Evolutionary conservation across 371 early-diverging fungal species (phyloP).

Genomic region (Mycotypha africana): DNA sequence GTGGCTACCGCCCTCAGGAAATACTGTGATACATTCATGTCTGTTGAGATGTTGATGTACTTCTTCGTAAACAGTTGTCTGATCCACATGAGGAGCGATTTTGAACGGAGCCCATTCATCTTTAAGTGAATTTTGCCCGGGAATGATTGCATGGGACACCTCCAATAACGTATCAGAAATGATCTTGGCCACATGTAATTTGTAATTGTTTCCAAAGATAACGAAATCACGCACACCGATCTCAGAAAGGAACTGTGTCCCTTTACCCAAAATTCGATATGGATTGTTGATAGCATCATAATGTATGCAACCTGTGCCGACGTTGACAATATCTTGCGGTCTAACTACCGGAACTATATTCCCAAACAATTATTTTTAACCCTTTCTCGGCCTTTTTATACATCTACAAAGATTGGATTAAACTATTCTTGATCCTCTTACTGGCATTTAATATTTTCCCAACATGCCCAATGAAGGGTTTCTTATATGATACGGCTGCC

Average conservation of each 20-base stretch:
- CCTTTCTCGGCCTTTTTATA: slow-evolving; percentile 60
- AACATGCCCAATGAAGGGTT: slow-evolving; percentile 77
- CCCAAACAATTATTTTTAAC: no score
- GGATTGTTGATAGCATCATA: slow-evolving; percentile 61
- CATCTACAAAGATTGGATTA: slow-evolving; percentile 50
- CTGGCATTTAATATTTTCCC: slow-evolving; percentile 70
- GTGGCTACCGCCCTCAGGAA: slow-evolving; percentile 91
- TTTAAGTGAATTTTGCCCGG: slow-evolving; percentile 33
- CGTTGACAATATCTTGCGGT: slow-evolving; percentile 82
- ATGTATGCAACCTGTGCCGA: slow-evolving; percentile 68
- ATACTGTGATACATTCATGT: slow-evolving; percentile 75
- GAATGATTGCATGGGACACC: slow-evolving; percentile 32
- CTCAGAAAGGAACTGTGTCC: slow-evolving; percentile 68
- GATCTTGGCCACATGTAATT: slow-evolving; percentile 67
- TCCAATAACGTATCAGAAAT: slow-evolving; percentile 76
- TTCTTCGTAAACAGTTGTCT: slow-evolving; percentile 61
- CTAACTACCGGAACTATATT: slow-evolving; percentile 86
- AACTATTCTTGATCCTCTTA: slow-evolving; percentile 18
- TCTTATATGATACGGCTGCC: slow-evolving; percentile 81
- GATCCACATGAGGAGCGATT: slow-evolving; percentile 73
- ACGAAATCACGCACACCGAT: slow-evolving; percentile 60
- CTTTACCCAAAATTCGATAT: slow-evolving; percentile 57
- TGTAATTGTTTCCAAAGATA: slow-evolving; percentile 60
- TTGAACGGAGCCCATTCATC: slow-evolving; percentile 39
- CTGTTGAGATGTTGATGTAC: slow-evolving; percentile 63